Percentiles rank a stretch among this genome's conserved stretches.
Conservation (phyloP, 83 land plant genomes). For the Picea mariana region DNA sequence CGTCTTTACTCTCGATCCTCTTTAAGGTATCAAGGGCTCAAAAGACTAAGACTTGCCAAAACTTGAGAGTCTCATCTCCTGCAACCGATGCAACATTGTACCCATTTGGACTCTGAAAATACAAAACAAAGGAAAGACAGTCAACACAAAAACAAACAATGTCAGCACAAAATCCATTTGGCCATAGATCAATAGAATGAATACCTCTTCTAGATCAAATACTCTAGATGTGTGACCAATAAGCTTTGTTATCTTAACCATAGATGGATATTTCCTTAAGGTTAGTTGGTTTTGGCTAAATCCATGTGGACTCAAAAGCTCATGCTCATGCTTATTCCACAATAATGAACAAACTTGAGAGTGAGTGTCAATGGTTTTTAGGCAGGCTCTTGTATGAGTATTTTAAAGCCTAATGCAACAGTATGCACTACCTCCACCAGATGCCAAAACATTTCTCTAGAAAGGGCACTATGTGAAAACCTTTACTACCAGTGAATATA, state of each 20-base stretch:
- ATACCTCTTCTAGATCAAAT: conserved; percentile 70
- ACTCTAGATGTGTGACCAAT: conserved; percentile 26
- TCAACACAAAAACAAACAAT: too few species aligned
- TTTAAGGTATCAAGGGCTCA: too few species aligned
- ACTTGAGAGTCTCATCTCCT: conserved; percentile 66
- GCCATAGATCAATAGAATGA: not conserved
- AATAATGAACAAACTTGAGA: conserved; percentile 69
- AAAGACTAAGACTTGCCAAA: conserved; percentile 48
- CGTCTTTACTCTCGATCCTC: too few species aligned
- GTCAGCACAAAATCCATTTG: not conserved
- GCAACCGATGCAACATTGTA: conserved; percentile 69
- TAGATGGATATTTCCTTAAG: conserved; percentile 84
- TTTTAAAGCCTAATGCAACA: conserved; percentile 83
- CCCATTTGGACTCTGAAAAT: conserved; percentile 63
- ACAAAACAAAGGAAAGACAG: too few species aligned
- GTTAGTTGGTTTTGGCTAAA: conserved; percentile 62
- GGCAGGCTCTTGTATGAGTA: conserved; percentile 61
- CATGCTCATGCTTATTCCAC: conserved; percentile 71
- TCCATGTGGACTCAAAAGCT: conserved; percentile 79
- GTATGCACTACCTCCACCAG: conserved; percentile 76
- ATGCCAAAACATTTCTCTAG: conserved; percentile 76
- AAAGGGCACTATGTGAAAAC: conserved; percentile 93
- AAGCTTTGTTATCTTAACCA: conserved; percentile 76
- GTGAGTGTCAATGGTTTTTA: conserved; percentile 53
- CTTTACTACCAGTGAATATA: conserved; percentile 83